Evolutionary conservation across 805 yeast genomes (phyloP).

Genomic region (Debaryomyces hansenii): DNA sequence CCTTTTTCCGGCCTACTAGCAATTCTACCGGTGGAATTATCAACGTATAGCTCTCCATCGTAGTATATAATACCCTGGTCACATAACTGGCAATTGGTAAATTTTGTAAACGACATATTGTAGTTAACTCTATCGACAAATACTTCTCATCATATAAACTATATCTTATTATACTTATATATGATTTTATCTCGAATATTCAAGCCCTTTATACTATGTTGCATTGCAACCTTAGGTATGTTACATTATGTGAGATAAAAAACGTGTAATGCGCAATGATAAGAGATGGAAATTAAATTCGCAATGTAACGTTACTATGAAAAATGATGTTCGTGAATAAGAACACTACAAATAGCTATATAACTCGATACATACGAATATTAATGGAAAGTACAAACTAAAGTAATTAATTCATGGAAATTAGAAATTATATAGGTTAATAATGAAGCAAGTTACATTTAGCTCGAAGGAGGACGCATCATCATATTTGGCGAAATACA

Average conservation of each 20-base stretch:
- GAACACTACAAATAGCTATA: too few species aligned
- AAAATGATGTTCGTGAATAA: too few species aligned
- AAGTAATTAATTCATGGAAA: too few species aligned
- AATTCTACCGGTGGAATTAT: conserved; percentile 44
- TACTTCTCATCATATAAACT: too few species aligned
- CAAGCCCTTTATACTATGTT: background rate
- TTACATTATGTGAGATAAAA: background rate
- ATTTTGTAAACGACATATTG: conserved; percentile 20
- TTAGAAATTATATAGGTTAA: background rate
- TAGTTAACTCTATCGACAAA: too few species aligned
- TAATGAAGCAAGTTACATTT: conserved; percentile 36
- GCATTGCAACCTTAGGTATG: background rate
- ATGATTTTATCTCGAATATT: background rate
- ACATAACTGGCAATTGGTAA: conserved; percentile 44
- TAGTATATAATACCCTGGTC: conserved; percentile 38
- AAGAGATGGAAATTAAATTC: background rate
- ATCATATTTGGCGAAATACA: conserved; percentile 44
- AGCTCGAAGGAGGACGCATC: conserved; percentile 42
- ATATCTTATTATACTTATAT: too few species aligned
- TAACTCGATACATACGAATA: too few species aligned
- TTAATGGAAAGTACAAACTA: too few species aligned
- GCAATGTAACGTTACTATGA: background rate
- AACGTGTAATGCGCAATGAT: background rate
- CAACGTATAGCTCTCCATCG: conserved; percentile 44
- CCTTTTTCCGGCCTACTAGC: conserved; percentile 21